A percentile compares a stretch with the other conserved stretches of the same genome.
These are phyloP conservation scores for Mediolabrus comicus DNA, from an alignment of 108 stramenopile species.

Conservation along the genomic window DNA sequence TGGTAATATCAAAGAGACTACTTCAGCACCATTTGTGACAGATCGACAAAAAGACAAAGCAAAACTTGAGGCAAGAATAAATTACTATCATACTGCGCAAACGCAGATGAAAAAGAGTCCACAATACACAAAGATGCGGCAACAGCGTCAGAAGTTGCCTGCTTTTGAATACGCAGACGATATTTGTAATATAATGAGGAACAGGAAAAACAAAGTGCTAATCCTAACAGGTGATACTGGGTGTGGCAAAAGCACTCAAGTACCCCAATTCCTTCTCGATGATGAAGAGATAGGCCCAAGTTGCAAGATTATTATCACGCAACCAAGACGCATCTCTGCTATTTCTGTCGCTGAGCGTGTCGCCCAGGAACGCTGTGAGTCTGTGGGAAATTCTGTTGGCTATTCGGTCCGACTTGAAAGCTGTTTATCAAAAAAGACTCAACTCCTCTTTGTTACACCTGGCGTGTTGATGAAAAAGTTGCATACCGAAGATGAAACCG, in stretches of 20 bases:
- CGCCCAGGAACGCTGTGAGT: conserved; percentile 66
- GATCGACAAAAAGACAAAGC: conserved; percentile 17
- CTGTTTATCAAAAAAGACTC: conserved; percentile 57
- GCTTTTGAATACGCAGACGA: conserved; percentile 56
- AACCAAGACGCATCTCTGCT: conserved; percentile 89
- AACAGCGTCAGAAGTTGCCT: conserved; percentile 50
- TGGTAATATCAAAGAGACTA: no score
- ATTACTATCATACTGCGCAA: conserved; percentile 20
- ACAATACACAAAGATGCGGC: conserved; percentile 39
- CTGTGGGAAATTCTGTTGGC: conserved; percentile 59
- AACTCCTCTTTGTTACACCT: conserved; percentile 85
- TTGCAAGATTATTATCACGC: conserved; percentile 87
- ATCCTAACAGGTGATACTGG: conserved; percentile 66
- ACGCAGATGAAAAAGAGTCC: conserved; percentile 24
- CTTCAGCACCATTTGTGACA: no score
- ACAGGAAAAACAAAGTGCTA: conserved; percentile 51
- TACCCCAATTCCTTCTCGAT: conserved; percentile 82
- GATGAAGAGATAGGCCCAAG: conserved; percentile 39
- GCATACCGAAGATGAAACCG: conserved; percentile 63
- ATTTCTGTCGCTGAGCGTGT: conserved; percentile 91
- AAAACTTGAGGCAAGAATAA: conserved; percentile 1
- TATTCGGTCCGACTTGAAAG: conserved; percentile 85
- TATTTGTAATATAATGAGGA: conserved; percentile 43
- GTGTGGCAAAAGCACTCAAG: conserved; percentile 84
- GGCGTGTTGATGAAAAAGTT: conserved; percentile 79